Base-by-base conservation (phyloP, 2,329 filamentous ascomycete species). In the Penicillium psychrosexuale region DNA sequence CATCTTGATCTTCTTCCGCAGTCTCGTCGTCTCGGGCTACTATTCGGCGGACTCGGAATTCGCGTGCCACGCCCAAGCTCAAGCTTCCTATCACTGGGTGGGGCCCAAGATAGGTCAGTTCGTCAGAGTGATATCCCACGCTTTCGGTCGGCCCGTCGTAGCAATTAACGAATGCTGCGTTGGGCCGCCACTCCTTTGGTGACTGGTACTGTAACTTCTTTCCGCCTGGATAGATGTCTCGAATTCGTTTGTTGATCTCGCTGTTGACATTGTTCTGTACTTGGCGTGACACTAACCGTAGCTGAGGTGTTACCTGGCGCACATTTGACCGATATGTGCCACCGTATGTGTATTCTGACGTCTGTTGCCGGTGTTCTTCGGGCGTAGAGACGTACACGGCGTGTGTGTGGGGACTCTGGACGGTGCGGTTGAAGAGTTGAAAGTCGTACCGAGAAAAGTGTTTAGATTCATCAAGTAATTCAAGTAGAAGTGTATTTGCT, bases 141-240 rank as follows among this genome's bases (percentile, higher is more conserved):
- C 81, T 90, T 75, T 97, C 85, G 11, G 85, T 80, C 0, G 85
- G 87, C 0, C 92, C 92, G 64, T 87, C 80, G 71, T 99, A 99
- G 76, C 91, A 96, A 71, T 99, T 99, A 15, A 96, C 92, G 67
- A 97, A 93, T 0, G 92, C 91, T 0, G 91, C 90, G 68, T 97
- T 97, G 9, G 93, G 90, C 8, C 78, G 77, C 92, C 93, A 97
- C 0, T 80, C 74, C 0, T 82, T 72, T 0, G 90, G 82, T 0
- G 87, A 88, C 67, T 97, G 92, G 63, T 89, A 86, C 62, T 81
- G 86, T 28, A 97, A 81, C 70, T 93, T 96, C 70, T 83, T 80
- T 12, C 86, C 84, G 17, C 76, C 77, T 0, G 88, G 87, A 57
- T 94, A 90, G 51, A 81, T 81, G 3, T 82, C 80, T 45, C 76